These are phyloP conservation scores for Smallanthus sonchifolius DNA, from an alignment of 129 eudicot species.

Conservation along the genomic window DNA sequence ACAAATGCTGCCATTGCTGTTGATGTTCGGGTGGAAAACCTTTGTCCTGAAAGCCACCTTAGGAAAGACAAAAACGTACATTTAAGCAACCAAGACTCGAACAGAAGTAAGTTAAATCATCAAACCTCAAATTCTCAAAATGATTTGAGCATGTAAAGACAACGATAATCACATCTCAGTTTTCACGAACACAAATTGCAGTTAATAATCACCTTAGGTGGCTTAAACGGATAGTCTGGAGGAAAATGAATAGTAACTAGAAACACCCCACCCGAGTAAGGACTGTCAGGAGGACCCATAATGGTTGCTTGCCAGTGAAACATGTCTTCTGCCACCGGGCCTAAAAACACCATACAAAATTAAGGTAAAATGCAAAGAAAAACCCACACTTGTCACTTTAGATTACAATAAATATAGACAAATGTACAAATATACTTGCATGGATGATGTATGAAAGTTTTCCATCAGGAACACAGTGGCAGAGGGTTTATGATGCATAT, in stretches of 20 bases:
- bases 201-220: constrained; percentile 54
- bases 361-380: background rate
- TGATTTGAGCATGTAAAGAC: background rate
- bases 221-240: constrained; percentile 74
- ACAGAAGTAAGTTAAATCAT: background rate
- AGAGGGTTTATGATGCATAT: background rate
- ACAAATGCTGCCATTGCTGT: constrained; percentile 62
- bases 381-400: background rate
- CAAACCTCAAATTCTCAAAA: background rate
- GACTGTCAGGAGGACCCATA: constrained; percentile 76
- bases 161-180: background rate
- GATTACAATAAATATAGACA: background rate
- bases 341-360: constrained; percentile 22
- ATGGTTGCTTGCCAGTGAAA: constrained; percentile 80
- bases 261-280: constrained; percentile 70
- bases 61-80: background rate
- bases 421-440: background rate
- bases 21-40: constrained; percentile 56
- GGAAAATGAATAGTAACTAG: constrained; percentile 69
- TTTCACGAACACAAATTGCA: background rate
- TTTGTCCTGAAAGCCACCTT: constrained; percentile 56
- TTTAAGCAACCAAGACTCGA: background rate
- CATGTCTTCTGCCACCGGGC: constrained; percentile 83
- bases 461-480: background rate
- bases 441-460: background rate